Percentiles rank a stretch among this genome's conserved stretches.
These are phyloP conservation scores for Tilletia indica DNA, from an alignment of 1,284 basidiomycete species.

Conservation along the genomic window DNA sequence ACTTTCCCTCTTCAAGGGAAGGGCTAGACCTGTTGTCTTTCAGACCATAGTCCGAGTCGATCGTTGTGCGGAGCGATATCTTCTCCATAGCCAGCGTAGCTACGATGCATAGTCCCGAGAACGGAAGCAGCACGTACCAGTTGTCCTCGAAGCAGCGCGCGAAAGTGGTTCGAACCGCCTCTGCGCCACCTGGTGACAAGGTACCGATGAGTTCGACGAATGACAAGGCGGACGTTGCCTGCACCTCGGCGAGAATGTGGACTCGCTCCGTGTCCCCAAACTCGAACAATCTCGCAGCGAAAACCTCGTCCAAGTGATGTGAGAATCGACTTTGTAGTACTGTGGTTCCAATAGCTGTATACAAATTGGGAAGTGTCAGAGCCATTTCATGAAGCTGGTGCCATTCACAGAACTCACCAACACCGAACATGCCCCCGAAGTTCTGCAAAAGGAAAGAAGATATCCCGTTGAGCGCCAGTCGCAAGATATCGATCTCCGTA, in stretches of 20 bases:
- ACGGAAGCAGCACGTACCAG: neutral
- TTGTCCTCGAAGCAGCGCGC: neutral
- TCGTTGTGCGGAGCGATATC: neutral
- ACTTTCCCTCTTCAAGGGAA: too few relatives aligned
- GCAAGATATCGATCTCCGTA: neutral
- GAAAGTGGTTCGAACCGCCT: neutral
- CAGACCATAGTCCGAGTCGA: neutral
- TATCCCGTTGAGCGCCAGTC: neutral
- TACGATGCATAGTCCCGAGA: neutral
- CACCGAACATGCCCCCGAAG: conserved; percentile 4
- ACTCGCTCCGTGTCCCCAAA: neutral
- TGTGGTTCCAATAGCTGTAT: neutral
- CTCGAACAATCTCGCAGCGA: neutral
- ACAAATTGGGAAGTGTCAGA: too few relatives aligned
- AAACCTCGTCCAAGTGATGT: neutral
- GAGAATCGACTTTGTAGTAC: neutral
- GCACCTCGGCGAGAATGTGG: neutral
- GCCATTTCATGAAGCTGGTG: too few relatives aligned
- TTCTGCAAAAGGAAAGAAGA: neutral
- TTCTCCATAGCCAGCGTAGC: neutral
- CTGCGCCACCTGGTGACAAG: neutral
- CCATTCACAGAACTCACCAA: neutral
- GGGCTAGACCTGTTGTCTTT: neutral
- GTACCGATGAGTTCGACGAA: neutral
- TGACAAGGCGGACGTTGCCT: neutral